Base-by-base conservation (phyloP, 2,329 filamentous ascomycete genomes). In the Didymella segeticola region DNA sequence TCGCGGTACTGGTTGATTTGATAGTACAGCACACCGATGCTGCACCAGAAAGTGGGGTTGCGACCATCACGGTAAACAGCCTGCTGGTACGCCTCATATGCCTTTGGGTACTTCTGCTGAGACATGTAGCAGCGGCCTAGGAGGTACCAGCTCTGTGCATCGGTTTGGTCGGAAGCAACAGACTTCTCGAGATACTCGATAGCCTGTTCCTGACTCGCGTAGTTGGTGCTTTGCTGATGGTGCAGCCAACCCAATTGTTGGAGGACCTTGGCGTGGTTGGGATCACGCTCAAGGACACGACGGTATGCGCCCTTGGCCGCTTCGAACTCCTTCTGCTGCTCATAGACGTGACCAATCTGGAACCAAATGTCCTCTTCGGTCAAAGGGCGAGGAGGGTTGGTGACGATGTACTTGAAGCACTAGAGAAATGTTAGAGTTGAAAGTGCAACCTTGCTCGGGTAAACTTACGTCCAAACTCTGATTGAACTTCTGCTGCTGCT, bases 311-410 rank as follows among this genome's bases (percentile, higher is more conserved):
- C 83, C 80, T 98, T 97, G 43, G 95, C 95, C 61, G 87, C 89
- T 61, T 98, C 93, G 70, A 96, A 97, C 92, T 99, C 95, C 82
- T 98, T 98, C 76, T 98, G 93, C 70, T 98, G 95, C 73, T 99
- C 95, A 69, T 99, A 93, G 43, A 99, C 95, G 75, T 99, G 95
- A 22, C 95, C 95, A 70, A 99, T 98, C 76, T 99, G 95, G 80
- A 99, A 99, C 93, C 93, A 98, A 56, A 99, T 99, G 67, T 99
- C 95, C 75, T 98, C 93, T 74, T 98, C 93, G 0, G 93, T 97
- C 66, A 99, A 77, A 2, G 95, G 95, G 4, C 91, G 88, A 3
- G 95, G 95, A 23, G 95, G 93, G 47, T 96, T 93, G 63, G 86
- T 89, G 60, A 98, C 93, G 64, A 99, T 99, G 73, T 96, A 98